Evolutionary conservation across 495 filamentous ascomycete genomes (phyloP), one percentile per base, ranked within the genome.

Genomic region (Daldinia loculata): DNA sequence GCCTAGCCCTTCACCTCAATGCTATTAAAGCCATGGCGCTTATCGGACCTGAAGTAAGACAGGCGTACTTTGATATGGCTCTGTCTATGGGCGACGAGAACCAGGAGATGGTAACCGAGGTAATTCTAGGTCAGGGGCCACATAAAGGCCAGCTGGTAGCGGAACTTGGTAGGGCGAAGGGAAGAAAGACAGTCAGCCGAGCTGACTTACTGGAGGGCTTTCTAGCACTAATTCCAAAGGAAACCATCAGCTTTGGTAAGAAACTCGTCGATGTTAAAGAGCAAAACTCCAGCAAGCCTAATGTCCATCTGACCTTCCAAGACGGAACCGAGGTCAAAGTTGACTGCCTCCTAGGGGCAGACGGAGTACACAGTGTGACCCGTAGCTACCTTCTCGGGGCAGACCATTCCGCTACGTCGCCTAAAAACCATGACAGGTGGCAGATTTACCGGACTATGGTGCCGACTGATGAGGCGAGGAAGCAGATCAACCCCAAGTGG

Each of bases 311-410:
- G 34, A 58, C 63, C 22, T 83, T 83, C 66, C 58, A 66, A n/a
- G 78, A 83, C 51, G 77, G 76, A 0, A 76, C 75, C n/a, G 26
- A 64, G 4, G 71, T 61, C 4, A 36, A 62, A 9, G 80, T 57
- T 3, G 77, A 83, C 58, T 75, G 79, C 26, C 65, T 86, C 45
- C 61, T 86, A 2, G 81, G 78, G 1, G 82, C 81, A n/a, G 84
- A 86, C 59, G 84, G 84, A 27, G 80, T 86, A n/a, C 82, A 83
- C 38, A 78, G 75, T 52, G 39, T 71, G 12, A 79, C 79, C n/a
- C 78, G 84, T 4, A 52, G 51, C 43, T 76, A 83, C 66, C 61
- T 86, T 12, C 71, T 84, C 6, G 80, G 81, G 0, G 41, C 72
- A 30, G 61, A 77, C 32, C 80, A 83, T 57, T 78, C 79, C 4